These are phyloP conservation scores for bread wheat (Triticum aestivum) DNA, from an alignment of 176 grass and related monocot species.

Conservation along the genomic window DNA sequence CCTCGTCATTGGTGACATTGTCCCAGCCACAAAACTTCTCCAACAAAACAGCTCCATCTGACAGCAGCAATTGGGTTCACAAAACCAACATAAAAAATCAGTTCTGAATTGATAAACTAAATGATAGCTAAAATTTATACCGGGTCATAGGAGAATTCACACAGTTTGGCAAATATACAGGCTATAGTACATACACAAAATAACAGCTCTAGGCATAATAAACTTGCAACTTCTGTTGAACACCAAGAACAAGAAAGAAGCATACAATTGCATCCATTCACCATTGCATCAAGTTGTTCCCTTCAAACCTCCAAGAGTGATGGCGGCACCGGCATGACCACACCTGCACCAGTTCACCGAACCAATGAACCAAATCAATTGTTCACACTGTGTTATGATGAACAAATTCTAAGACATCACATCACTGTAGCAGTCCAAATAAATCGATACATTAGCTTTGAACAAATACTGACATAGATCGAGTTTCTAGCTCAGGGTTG, in stretches of 20 bases:
- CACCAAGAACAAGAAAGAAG: constrained; percentile 7
- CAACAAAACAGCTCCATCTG: no score
- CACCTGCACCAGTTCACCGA: constrained; percentile 34
- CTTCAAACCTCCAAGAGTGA: not conserved
- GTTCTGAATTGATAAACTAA: no score
- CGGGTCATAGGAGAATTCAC: no score
- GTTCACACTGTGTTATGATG: not conserved
- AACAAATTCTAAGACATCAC: not conserved
- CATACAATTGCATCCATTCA: constrained; percentile 26
- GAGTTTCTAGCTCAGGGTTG: no score
- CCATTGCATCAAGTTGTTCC: not conserved
- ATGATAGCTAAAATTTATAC: no score
- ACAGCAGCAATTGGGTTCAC: no score
- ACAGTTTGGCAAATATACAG: no score
- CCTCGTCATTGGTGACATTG: no score
- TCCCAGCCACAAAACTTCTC: no score
- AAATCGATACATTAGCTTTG: not conserved
- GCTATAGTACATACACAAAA: no score
- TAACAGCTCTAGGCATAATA: not conserved
- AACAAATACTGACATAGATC: not conserved
- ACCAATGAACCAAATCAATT: constrained; percentile 1
- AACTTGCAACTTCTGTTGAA: not conserved
- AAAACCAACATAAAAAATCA: no score
- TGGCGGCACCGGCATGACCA: constrained; percentile 24
- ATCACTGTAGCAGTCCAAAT: not conserved